Evolutionary conservation across 108 stramenopile genomes (phyloP), one percentile per base, ranked within the genome.

Genomic region (Nitzschia sp.): DNA sequence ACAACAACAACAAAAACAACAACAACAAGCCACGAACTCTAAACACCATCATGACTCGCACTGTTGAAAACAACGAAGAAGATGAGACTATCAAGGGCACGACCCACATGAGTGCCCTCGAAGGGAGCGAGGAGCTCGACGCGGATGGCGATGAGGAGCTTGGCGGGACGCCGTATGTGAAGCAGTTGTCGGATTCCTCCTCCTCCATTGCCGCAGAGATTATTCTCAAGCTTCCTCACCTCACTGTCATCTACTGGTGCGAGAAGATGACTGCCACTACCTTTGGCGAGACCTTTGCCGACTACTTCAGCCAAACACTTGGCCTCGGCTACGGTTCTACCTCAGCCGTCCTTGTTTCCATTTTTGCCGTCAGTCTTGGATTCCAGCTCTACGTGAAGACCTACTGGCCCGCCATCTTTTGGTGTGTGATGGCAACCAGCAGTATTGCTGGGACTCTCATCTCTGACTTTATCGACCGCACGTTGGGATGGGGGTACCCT

Each of bases 261-360:
- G 48, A 50, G 19, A 50, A 50, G 19, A 50, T 50, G 48, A 50
- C 48, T 21, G 48, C 48, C 4, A 50, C 48, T 4, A 50, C 48
- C 19, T 50, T 50, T 21, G 48, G 48, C 5, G 48, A 50, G 48
- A 50, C 48, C 48, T 50, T 50, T 50, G 48, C 48, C 19, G 48
- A 50, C 48, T 50, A n/a, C 19, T 50, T 8, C 16, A 50, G 19
- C 19, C 48, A 50, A 21, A 50, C 48, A 4, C 19, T 50, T 8
- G 48, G 48, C 21, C 19, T 50, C 19, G 48, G 48, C 8, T 50
- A 50, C 21, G 13, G 19, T 22, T 4, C 13, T 4, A 50, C 48
- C 13, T 16, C 48, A 4, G 21, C 4, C 19, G 19, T 50, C 13
- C 21, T 50, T 4, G 19, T 50, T 8, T 50, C 48, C 19, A 11